Base-by-base conservation (phyloP, 805 yeast genomes). In the Priceomyces castillae region DNA sequence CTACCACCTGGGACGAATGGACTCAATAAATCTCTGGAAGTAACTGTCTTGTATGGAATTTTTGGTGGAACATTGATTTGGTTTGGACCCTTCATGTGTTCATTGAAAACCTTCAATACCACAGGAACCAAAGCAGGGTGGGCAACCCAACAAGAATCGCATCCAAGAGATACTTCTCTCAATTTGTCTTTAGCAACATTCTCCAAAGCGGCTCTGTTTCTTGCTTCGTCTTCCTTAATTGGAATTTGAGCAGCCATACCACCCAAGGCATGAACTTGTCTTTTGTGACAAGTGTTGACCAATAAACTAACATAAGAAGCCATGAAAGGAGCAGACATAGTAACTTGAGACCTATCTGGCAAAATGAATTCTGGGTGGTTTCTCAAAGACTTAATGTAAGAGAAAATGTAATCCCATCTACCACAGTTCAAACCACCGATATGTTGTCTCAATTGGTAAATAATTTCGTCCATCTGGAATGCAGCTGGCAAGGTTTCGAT, bases 201-300 rank as follows among this genome's bases (percentile, higher is more conserved):
- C 39, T 75, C 80, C 81, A 86, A 77, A 7, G 90, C 92, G 39
- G 70, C 67, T 37, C 71, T 71, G 66, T 86, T 85, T 48, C 81
- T 78, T 46, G 69, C 77, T 26, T 74, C 69, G 57, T 86, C 90
- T 50, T 78, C 73, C 63, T 85, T 85, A 67, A 85, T 85, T 50
- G 94, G 92, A 54, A 86, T 84, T 52, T 84, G 86, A 3, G 92
- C 92, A 51, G 94, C 92, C 95, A 86, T 86, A 54, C 95, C 95
- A 54, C 95, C 94, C 81, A 86, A 83, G 15, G 92, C 92, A 59
- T 85, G 90, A 34, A 85, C 92, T 49, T 83, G 85, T 68, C 92
- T 77, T 56, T 78, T 74, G 62, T 86, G 95, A 64, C 89, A 82
- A 36, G 81, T 78, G 62, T 82, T 76, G 52, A 86, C 87, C 62